Conservation (phyloP, 495 filamentous ascomycete genomes). For the Penicillium cosmopolitanum region DNA sequence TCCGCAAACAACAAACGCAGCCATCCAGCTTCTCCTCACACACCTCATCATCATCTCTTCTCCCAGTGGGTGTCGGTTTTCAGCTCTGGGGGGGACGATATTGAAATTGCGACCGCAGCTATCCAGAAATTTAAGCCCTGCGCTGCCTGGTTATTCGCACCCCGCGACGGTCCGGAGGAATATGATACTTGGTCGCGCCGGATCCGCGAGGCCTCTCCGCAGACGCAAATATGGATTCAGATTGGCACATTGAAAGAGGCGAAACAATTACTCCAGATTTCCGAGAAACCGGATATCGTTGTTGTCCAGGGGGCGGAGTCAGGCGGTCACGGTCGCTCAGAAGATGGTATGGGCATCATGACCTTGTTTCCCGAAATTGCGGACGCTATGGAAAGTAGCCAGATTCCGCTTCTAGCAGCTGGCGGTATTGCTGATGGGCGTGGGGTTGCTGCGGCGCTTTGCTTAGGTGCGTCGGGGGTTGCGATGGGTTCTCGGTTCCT, state of each 20-base stretch:
- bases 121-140: constrained; percentile 57
- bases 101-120: constrained; percentile 44
- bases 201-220: constrained; percentile 48
- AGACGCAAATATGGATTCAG: constrained; percentile 69
- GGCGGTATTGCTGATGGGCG: constrained; percentile 74
- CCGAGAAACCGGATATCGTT: constrained; percentile 62
- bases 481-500: constrained; percentile 76
- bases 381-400: constrained; percentile 52
- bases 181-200: constrained; percentile 57
- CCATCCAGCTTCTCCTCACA: constrained; percentile 9
- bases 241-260: constrained; percentile 64
- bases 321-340: constrained; percentile 70
- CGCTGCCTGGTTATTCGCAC: constrained; percentile 75
- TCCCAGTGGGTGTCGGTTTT: constrained; percentile 68
- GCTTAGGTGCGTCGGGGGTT: constrained; percentile 67
- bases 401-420: constrained; percentile 66
- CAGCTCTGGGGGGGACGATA: constrained; percentile 58
- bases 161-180: constrained; percentile 46
- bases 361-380: constrained; percentile 59
- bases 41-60: constrained; percentile 26
- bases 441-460: constrained; percentile 64
- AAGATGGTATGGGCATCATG: constrained; percentile 60
- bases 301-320: constrained; percentile 76
- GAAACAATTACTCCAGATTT: constrained; percentile 38
- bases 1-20: constrained; percentile 21